phyloP scores from a whole-genome alignment of 331 rosid genomes.

The Dryas integrifolia region DNA sequence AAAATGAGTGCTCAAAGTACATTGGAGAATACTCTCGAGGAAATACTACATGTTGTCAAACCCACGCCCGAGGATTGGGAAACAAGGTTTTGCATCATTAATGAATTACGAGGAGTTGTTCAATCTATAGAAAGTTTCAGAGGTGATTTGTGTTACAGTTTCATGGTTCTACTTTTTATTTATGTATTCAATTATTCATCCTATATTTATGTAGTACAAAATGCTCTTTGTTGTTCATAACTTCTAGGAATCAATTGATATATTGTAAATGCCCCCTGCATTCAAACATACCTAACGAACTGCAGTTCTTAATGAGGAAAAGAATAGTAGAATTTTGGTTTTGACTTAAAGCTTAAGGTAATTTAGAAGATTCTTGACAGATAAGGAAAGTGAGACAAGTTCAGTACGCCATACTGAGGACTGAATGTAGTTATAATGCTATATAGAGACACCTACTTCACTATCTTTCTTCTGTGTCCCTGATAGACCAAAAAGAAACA shows the following conservation, averaged over 20 bases:
- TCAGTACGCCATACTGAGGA: not conserved
- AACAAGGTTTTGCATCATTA: conserved; percentile 42
- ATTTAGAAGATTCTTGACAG: too few relatives aligned
- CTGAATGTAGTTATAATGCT: not conserved
- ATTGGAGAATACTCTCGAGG: conserved; percentile 47
- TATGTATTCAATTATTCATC: not conserved
- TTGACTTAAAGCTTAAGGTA: too few relatives aligned
- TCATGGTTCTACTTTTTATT: conserved; percentile 15
- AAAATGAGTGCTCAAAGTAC: conserved; percentile 36
- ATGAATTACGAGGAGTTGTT: conserved; percentile 41
- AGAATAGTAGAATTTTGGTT: too few relatives aligned
- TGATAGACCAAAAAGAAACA: not conserved
- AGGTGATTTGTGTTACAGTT: conserved; percentile 47
- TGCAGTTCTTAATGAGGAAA: too few relatives aligned
- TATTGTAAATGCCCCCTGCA: not conserved
- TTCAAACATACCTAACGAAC: not conserved
- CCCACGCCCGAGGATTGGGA: conserved; percentile 56
- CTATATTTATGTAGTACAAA: not conserved
- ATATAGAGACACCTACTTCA: not conserved
- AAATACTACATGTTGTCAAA: conserved; percentile 45
- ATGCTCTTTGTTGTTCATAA: not conserved
- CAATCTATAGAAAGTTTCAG: conserved; percentile 57
- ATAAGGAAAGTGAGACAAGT: not conserved
- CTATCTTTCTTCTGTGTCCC: not conserved
- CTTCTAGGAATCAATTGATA: not conserved